Evolutionary conservation across 371 early-diverging fungal genomes (phyloP).

Genomic region (Mortierella sp.): DNA sequence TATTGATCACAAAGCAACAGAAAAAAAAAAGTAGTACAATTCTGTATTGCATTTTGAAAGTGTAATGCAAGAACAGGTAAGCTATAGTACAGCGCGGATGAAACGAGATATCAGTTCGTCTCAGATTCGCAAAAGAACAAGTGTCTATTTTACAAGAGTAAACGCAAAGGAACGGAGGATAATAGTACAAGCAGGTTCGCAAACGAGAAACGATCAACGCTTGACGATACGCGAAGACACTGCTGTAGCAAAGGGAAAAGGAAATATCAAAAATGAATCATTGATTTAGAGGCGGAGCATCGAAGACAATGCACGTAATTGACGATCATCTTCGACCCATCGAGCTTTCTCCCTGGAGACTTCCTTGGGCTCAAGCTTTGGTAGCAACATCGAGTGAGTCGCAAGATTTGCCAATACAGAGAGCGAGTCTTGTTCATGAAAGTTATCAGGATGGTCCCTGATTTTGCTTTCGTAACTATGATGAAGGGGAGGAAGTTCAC

Average conservation of each 20-base stretch:
- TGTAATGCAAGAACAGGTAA: constrained; percentile 1
- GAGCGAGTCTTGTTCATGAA: constrained; percentile 50
- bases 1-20: constrained; percentile 10
- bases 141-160: constrained; percentile 8
- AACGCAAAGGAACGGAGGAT: constrained; percentile 1
- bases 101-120: not conserved
- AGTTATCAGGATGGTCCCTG: constrained; percentile 20
- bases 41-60: not conserved
- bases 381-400: constrained; percentile 37
- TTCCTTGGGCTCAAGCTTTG: constrained; percentile 57
- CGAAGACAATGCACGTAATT: constrained; percentile 59
- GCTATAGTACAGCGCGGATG: constrained; percentile 13
- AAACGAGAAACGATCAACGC: constrained; percentile 30
- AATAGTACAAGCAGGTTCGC: constrained; percentile 10
- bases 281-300: constrained; percentile 56
- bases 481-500: constrained; percentile 38
- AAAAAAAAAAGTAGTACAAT: constrained; percentile 3
- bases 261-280: not conserved
- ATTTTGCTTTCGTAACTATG: constrained; percentile 18
- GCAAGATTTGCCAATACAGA: constrained; percentile 54
- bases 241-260: constrained; percentile 6
- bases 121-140: not conserved
- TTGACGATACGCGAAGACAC: constrained; percentile 4
- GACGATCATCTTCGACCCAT: constrained; percentile 63
- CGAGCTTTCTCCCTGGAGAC: constrained; percentile 59